Base-by-base conservation (phyloP, 495 filamentous ascomycete genomes). In the Rhypophila decipiens region DNA sequence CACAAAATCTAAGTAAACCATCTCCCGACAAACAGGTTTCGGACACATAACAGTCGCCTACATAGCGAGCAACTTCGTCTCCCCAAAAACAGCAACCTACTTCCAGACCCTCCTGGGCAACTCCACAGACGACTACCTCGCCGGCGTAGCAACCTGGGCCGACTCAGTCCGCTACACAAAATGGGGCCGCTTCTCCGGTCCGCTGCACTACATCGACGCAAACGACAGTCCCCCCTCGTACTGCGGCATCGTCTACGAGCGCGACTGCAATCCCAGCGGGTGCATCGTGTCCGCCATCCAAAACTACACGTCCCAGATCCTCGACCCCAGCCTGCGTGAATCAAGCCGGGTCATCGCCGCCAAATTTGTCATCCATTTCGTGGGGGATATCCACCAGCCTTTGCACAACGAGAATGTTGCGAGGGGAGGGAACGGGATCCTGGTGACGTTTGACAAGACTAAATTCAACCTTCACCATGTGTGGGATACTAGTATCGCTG, bases 161-260 rank as follows among this genome's bases (percentile, higher is more conserved):
- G 82, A 85, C 63, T 72, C 69, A 42, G 74, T 79, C 56, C 67
- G 77, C 21, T 81, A 82, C 61, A 79, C 76, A 10, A 68, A 74
- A 53, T 78, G 69, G 52, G 76, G 79, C 15, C 66, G 65, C 27
- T 84, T 77, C 61, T 74, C 70, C 8, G 66, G 64, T n/a, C 70
- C 70, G 15, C 80, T 82, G 62, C 84, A 87, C 66, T 87, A 74
- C 69, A 86, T 87, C 65, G 84, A 87, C 57, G 81, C 84, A 10
- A 67, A 80, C 39, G 84, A 87, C 69, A 53, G 62, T 45, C 84
- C 84, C 31, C 83, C 83, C 0, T 33, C 51, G 5, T 66, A 58
- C 29, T 87, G 84, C 65, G 73, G 65, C 42, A 75, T 87, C 36
- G 69, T 77, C 52, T 82, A 70, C 47, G 56, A 64, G 9, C 72